phyloP scores from a whole-genome alignment of 2,329 filamentous ascomycete genomes.

The Stagonosporopsis vannaccii region DNA sequence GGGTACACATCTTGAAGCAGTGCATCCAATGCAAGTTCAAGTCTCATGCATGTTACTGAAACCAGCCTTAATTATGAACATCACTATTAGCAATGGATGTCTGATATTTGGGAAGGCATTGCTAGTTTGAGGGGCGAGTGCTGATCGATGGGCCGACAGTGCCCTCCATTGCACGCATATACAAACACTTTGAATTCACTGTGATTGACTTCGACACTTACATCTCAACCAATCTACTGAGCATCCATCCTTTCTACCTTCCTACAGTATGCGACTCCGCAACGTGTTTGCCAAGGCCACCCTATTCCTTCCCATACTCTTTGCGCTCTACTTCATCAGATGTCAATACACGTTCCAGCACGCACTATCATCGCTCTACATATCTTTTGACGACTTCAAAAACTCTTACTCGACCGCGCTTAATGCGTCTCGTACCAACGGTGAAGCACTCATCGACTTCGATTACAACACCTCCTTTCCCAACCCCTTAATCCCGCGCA shows the following conservation, averaged over 20 bases:
- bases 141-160: not conserved
- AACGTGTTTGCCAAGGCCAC: not conserved
- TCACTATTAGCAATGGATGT: not conserved
- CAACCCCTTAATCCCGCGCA: conserved; percentile 16
- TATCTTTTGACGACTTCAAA: conserved; percentile 22
- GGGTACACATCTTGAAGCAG: not conserved
- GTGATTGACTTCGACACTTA: not conserved
- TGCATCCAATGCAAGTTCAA: not conserved
- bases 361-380: conserved; percentile 5
- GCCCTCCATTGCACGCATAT: not conserved
- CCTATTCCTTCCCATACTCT: not conserved
- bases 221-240: no score
- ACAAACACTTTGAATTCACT: not conserved
- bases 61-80: not conserved
- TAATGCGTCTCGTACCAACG: conserved; percentile 14
- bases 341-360: conserved; percentile 20
- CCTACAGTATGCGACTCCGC: conserved; percentile 3
- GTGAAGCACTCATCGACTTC: conserved; percentile 17
- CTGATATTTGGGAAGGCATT: not conserved
- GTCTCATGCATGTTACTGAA: not conserved
- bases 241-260: not conserved
- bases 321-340: conserved; percentile 4
- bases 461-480: conserved; percentile 18
- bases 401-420: conserved; percentile 16
- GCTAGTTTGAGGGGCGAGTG: not conserved